Evolutionary conservation across 495 filamentous ascomycete genomes (phyloP).

Genomic region (Hypoxylon intermedium): DNA sequence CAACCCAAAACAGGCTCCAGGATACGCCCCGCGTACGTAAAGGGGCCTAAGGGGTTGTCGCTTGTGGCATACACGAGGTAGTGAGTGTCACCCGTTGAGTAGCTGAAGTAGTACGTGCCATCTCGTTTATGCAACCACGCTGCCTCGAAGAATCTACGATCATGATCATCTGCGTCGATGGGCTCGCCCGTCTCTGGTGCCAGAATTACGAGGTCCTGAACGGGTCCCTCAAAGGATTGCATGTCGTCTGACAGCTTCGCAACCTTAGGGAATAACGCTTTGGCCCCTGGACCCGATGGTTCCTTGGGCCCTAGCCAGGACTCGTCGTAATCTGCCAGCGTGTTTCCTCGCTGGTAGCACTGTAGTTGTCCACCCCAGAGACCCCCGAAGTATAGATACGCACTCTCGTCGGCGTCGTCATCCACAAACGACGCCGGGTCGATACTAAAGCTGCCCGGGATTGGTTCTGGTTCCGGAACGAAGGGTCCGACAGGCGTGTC

Average conservation of each 20-base stretch:
- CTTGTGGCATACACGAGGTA: constrained; percentile 71
- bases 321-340: constrained; percentile 53
- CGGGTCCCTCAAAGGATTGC: constrained; percentile 59
- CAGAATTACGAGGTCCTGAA: constrained; percentile 62
- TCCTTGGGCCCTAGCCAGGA: constrained; percentile 60
- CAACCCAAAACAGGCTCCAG: constrained; percentile 77
- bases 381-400: constrained; percentile 70
- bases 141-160: constrained; percentile 78
- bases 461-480: constrained; percentile 62
- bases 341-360: constrained; percentile 55
- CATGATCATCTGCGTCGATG: constrained; percentile 69
- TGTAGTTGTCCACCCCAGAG: constrained; percentile 77
- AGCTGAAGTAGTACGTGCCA: constrained; percentile 74
- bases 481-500: constrained; percentile 65
- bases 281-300: constrained; percentile 55
- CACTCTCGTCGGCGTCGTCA: constrained; percentile 54
- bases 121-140: constrained; percentile 75
- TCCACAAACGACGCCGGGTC: constrained; percentile 71
- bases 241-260: constrained; percentile 69
- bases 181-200: constrained; percentile 64
- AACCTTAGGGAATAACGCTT: constrained; percentile 65
- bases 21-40: constrained; percentile 72
- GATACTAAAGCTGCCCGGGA: constrained; percentile 66
- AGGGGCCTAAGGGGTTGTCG: constrained; percentile 68
- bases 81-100: constrained; percentile 78